A percentile compares a stretch with the other conserved stretches of the same genome.
Conservation (phyloP, 768 basidiomycete genomes). For the Tephrocybe rancida region DNA sequence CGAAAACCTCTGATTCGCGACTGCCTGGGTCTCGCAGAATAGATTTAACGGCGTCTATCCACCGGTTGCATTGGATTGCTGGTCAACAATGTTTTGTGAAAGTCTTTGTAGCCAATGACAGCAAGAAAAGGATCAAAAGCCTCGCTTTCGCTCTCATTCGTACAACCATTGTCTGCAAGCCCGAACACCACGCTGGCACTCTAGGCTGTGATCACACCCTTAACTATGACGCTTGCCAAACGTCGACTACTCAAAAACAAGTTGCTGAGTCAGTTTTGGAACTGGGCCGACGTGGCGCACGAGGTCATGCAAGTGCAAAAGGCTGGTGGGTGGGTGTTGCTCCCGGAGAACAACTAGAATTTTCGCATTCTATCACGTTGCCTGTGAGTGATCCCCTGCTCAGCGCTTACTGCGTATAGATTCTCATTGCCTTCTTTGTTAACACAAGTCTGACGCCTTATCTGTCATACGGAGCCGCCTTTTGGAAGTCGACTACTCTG, state of each 20-base stretch:
- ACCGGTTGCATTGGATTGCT: conserved; percentile 78
- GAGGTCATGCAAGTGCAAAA: conserved; percentile 75
- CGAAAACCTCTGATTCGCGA: not conserved
- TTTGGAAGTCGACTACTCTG: conserved; percentile 74
- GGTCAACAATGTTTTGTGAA: conserved; percentile 78
- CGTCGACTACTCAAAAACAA: conserved; percentile 59
- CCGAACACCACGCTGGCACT: conserved; percentile 42
- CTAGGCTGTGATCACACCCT: conserved; percentile 19
- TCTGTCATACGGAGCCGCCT: conserved; percentile 69
- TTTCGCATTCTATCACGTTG: conserved; percentile 69
- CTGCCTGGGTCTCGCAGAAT: conserved; percentile 51
- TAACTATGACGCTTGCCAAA: conserved; percentile 66
- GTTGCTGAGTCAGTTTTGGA: conserved; percentile 68
- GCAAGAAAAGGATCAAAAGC: conserved; percentile 66
- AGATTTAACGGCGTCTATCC: conserved; percentile 64
- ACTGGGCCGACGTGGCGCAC: conserved; percentile 61
- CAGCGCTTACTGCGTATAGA: not conserved
- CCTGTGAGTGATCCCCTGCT: conserved; percentile 56
- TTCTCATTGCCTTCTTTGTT: conserved; percentile 2
- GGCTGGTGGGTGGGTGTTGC: conserved; percentile 91
- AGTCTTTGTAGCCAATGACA: conserved; percentile 66
- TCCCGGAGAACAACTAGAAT: conserved; percentile 59
- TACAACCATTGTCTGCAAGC: conserved; percentile 55
- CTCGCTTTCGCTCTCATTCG: conserved; percentile 48
- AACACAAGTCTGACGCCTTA: conserved; percentile 62